phyloP scores from a whole-genome alignment of 176 grass and related monocot genomes.

The Oryza longistaminata region DNA sequence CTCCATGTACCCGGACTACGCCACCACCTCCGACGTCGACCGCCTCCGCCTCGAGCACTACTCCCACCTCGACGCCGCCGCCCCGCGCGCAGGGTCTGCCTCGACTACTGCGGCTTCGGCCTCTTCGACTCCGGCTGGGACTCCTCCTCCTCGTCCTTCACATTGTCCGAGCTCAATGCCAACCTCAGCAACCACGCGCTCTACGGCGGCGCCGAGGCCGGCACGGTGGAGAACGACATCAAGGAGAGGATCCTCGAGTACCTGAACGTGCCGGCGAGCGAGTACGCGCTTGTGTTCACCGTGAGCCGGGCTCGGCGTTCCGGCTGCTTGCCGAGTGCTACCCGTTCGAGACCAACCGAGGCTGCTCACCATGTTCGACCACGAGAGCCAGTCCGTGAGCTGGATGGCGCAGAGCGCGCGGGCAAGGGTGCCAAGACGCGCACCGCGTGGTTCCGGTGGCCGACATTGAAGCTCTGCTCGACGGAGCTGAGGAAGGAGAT shows the following conservation, averaged over 20 bases:
- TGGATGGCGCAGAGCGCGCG: conserved; percentile 90
- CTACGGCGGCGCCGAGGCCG: conserved; percentile 66
- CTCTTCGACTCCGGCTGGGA: conserved; percentile 85
- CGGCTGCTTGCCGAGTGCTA: conserved; percentile 88
- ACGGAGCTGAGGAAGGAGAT: conserved; percentile 92
- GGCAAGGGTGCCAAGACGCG: conserved; percentile 87
- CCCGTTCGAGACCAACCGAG: conserved; percentile 93
- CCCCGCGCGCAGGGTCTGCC: conserved; percentile 78
- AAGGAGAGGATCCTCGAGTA: conserved; percentile 93
- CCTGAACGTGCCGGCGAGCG: conserved; percentile 85
- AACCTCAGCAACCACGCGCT: conserved; percentile 96
- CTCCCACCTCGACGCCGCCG: conserved; percentile 66
- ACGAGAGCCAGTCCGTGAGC: conserved; percentile 97
- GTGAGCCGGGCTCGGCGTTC: conserved; percentile 86
- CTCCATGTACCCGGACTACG: conserved; percentile 92
- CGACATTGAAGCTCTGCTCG: conserved; percentile 80
- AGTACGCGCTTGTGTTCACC: conserved; percentile 90
- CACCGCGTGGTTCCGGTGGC: conserved; percentile 85
- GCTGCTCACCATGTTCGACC: conserved; percentile 97
- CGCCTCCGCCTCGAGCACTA: conserved; percentile 78
- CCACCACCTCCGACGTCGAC: conserved; percentile 70
- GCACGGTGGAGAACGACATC: conserved; percentile 83
- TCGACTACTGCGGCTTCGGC: conserved; percentile 97
- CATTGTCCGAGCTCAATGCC: conserved; percentile 86
- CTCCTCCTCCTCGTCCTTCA: conserved; percentile 76